Evolutionary conservation across 345 rosid species (phyloP).

Genomic region (Anastatica hierochuntica): DNA sequence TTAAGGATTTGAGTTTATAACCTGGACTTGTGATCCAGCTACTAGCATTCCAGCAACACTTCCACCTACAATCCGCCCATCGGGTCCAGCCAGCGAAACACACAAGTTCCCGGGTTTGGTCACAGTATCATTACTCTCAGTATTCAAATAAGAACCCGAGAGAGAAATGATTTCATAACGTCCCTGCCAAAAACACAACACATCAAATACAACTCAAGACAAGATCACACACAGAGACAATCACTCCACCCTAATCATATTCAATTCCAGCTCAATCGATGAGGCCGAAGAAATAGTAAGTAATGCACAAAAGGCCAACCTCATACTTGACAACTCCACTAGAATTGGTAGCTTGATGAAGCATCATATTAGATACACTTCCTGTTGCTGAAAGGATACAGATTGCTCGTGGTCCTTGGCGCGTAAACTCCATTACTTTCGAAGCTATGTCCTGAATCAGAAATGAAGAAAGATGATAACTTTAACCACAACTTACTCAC

Average conservation of each 20-base stretch:
- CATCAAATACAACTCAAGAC: too few relatives aligned
- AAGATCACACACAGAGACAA: neutral
- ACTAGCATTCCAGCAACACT: slow-evolving; percentile 71
- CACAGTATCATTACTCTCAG: slow-evolving; percentile 61
- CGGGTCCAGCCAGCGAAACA: slow-evolving; percentile 72
- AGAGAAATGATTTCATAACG: slow-evolving; percentile 78
- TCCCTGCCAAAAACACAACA: slow-evolving; percentile 46
- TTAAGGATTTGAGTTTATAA: neutral
- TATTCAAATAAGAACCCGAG: slow-evolving; percentile 69
- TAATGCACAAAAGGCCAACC: too few relatives aligned
- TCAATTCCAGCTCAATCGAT: too few relatives aligned
- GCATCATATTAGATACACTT: slow-evolving; percentile 69
- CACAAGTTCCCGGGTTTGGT: slow-evolving; percentile 73
- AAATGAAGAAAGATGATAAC: neutral
- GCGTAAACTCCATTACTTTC: slow-evolving; percentile 64
- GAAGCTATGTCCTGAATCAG: slow-evolving; percentile 69
- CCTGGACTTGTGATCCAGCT: slow-evolving; percentile 96
- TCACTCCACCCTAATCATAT: too few relatives aligned
- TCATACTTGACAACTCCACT: slow-evolving; percentile 63
- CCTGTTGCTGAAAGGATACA: slow-evolving; percentile 97
- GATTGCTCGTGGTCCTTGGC: slow-evolving; percentile 83
- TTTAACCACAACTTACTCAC: neutral
- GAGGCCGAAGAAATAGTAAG: too few relatives aligned
- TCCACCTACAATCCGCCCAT: slow-evolving; percentile 88
- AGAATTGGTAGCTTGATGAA: slow-evolving; percentile 29